A percentile compares a stretch with the other conserved stretches of the same genome.
These are phyloP conservation scores for Umbelopsis sp. DNA, from an alignment of 371 early-diverging fungal genomes.

Conservation along the genomic window DNA sequence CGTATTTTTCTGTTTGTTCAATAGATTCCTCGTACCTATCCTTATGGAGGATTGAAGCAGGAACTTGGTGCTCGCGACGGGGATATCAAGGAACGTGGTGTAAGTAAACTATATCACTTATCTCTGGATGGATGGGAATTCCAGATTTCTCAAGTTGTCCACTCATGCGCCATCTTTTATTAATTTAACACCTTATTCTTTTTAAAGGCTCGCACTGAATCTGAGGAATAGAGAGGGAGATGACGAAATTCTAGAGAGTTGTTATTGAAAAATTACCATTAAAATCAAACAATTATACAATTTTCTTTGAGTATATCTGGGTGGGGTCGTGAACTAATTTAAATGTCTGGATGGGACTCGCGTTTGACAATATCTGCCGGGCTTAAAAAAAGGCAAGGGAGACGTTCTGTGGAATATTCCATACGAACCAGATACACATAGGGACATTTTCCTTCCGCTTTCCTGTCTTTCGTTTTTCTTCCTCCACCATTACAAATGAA, in stretches of 20 bases:
- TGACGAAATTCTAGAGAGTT: neutral
- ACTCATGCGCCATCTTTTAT: neutral
- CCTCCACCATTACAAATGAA: constrained; percentile 22
- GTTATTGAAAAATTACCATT: neutral
- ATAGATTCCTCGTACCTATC: constrained; percentile 52
- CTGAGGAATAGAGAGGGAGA: constrained; percentile 19
- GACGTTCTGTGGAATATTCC: constrained; percentile 13
- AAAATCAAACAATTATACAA: constrained; percentile 1
- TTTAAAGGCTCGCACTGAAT: constrained; percentile 25
- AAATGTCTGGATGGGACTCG: constrained; percentile 6
- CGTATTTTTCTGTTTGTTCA: neutral
- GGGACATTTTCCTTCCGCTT: constrained; percentile 9
- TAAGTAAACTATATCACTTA: constrained; percentile 29
- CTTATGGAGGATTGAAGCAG: constrained; percentile 50
- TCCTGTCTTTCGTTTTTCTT: constrained; percentile 14
- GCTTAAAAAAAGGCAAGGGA: neutral
- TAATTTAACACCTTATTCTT: neutral
- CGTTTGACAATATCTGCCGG: constrained; percentile 12
- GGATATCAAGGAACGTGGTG: constrained; percentile 49
- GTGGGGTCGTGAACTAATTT: neutral
- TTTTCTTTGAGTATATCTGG: neutral
- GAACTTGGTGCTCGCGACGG: constrained; percentile 52
- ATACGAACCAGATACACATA: constrained; percentile 15
- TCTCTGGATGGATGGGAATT: neutral
- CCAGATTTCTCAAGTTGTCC: neutral